These are phyloP conservation scores for Botryotinia convoluta DNA, from an alignment of 2,329 filamentous ascomycete genomes.

Conservation along the genomic window DNA sequence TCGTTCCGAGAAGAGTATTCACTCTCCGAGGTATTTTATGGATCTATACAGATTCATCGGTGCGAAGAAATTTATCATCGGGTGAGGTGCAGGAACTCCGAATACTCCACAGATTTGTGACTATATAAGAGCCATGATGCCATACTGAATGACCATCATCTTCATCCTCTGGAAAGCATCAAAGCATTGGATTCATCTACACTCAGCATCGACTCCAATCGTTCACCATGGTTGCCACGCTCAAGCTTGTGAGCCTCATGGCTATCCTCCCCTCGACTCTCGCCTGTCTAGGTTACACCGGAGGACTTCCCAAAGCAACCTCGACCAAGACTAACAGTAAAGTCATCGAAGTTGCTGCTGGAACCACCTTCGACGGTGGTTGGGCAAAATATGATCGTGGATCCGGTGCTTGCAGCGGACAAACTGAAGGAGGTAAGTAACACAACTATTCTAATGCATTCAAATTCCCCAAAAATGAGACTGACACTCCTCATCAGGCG, in stretches of 20 bases:
- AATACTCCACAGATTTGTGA: not conserved
- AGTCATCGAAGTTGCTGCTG: not conserved
- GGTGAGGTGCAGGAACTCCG: not conserved
- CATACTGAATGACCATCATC: not conserved
- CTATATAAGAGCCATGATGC: not conserved
- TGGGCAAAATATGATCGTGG: constrained; percentile 5
- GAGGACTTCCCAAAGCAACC: not conserved
- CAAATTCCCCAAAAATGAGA: not conserved
- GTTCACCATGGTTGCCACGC: not conserved
- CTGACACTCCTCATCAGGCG: not conserved
- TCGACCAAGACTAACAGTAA: constrained; percentile 12
- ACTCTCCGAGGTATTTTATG: not conserved
- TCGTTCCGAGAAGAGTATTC: not conserved
- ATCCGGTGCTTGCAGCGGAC: not conserved
- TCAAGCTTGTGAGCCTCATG: not conserved
- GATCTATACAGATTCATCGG: not conserved
- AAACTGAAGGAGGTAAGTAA: not conserved
- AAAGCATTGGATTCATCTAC: not conserved
- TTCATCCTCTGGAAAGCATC: not conserved
- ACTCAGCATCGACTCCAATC: not conserved
- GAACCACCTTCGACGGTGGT: not conserved
- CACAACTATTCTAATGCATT: not conserved
- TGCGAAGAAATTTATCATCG: not conserved
- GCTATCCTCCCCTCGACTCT: not conserved
- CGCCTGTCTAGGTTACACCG: not conserved